A percentile compares a stretch with the other conserved stretches of the same genome.
These are phyloP conservation scores for Ascochyta rabiei DNA, from an alignment of 2,329 filamentous ascomycete species.

Conservation along the genomic window DNA sequence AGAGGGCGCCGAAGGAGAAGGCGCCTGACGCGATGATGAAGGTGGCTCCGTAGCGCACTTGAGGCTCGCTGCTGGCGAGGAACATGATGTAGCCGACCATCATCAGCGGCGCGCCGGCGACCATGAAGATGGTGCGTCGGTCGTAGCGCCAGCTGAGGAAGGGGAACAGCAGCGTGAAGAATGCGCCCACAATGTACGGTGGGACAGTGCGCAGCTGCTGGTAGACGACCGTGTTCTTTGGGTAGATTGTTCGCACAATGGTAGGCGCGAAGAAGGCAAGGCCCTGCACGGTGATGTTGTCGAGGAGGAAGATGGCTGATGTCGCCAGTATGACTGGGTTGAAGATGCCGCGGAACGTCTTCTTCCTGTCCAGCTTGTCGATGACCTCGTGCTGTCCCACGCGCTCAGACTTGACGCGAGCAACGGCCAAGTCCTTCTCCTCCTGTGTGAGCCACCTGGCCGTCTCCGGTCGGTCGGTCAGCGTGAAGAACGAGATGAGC, in stretches of 20 bases:
- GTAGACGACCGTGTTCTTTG: slow-evolving; percentile 60
- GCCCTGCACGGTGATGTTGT: slow-evolving; percentile 75
- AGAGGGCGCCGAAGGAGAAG: slow-evolving; percentile 68
- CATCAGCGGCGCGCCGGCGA: slow-evolving; percentile 64
- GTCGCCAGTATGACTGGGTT: slow-evolving; percentile 66
- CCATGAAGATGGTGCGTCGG: slow-evolving; percentile 65
- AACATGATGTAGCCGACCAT: slow-evolving; percentile 75
- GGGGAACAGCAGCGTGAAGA: slow-evolving; percentile 69
- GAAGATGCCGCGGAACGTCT: slow-evolving; percentile 67
- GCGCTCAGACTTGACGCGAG: slow-evolving; percentile 71
- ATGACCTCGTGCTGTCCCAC: slow-evolving; percentile 67
- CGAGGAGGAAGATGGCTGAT: slow-evolving; percentile 65
- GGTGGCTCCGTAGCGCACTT: slow-evolving; percentile 70
- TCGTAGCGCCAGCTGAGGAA: slow-evolving; percentile 67
- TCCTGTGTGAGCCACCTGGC: slow-evolving; percentile 69
- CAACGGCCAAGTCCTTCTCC: slow-evolving; percentile 70
- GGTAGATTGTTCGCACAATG: slow-evolving; percentile 73
- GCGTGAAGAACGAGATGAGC: slow-evolving; percentile 66
- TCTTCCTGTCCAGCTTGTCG: slow-evolving; percentile 65
- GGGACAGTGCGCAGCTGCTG: slow-evolving; percentile 75
- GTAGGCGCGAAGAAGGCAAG: slow-evolving; percentile 73
- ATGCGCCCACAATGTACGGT: slow-evolving; percentile 70
- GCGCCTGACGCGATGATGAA: slow-evolving; percentile 71
- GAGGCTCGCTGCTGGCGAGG: slow-evolving; percentile 57
- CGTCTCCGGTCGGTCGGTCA: slow-evolving; percentile 72